These are phyloP conservation scores for Chenopodium suecicum DNA, from an alignment of 148 eudicot genomes.

Conservation along the genomic window DNA sequence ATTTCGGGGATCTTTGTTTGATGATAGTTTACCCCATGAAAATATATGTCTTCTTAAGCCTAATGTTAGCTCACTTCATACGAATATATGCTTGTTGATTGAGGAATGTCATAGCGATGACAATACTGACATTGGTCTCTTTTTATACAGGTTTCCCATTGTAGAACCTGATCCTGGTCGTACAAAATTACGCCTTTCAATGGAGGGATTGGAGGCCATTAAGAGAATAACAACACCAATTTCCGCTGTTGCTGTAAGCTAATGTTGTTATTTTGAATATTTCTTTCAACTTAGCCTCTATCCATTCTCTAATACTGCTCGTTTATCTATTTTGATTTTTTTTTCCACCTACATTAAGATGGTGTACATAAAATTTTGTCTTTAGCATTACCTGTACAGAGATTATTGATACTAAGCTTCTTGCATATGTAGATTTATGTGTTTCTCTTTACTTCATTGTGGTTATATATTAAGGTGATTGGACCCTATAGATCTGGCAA, in stretches of 20 bases:
- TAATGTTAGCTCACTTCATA: no score
- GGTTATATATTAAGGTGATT: slow-evolving; percentile 65
- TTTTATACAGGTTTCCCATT: slow-evolving; percentile 75
- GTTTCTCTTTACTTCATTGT: slow-evolving; percentile 5
- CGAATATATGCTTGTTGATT: neutral
- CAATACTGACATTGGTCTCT: slow-evolving; percentile 15
- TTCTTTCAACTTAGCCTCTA: neutral
- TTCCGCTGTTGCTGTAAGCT: slow-evolving; percentile 94
- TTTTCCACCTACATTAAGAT: neutral
- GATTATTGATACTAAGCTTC: neutral
- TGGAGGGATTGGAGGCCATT: slow-evolving; percentile 91
- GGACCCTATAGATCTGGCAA: slow-evolving; percentile 99
- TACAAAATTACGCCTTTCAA: slow-evolving; percentile 84
- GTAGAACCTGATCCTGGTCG: slow-evolving; percentile 97
- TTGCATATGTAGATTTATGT: neutral
- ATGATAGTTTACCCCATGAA: neutral
- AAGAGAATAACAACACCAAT: slow-evolving; percentile 71
- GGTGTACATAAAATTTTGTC: neutral
- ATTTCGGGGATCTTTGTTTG: no score
- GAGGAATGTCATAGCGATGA: neutral
- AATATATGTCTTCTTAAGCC: no score
- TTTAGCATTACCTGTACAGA: neutral
- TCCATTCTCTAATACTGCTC: neutral
- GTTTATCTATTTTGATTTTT: neutral
- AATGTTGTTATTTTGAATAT: neutral